These are phyloP conservation scores for Fusarium falciforme DNA, from an alignment of 2,329 filamentous ascomycete genomes.

Conservation along the genomic window DNA sequence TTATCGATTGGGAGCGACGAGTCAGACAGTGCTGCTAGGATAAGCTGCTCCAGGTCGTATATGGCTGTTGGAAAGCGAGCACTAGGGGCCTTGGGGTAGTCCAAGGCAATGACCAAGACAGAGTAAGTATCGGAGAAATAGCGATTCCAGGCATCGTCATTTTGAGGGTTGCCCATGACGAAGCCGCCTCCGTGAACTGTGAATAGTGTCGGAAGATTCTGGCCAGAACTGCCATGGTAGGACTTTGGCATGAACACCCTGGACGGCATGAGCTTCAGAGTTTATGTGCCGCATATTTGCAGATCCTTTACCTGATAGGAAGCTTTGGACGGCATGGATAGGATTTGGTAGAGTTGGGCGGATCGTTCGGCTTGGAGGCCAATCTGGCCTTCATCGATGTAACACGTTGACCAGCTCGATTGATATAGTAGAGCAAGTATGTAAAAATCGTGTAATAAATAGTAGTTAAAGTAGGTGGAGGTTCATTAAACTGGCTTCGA, in stretches of 20 bases:
- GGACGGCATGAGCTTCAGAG: not conserved
- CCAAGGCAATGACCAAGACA: conserved; percentile 10
- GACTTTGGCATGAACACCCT: conserved; percentile 18
- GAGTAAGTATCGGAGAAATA: conserved; percentile 23
- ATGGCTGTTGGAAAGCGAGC: conserved; percentile 4
- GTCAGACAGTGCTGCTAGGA: conserved; percentile 10
- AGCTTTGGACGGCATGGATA: conserved; percentile 19
- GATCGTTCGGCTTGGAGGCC: not conserved
- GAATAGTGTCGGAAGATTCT: not conserved
- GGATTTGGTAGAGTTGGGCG: conserved; percentile 5
- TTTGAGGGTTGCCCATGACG: conserved; percentile 12
- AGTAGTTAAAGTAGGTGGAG: not conserved
- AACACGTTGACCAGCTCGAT: not conserved
- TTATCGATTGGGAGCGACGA: conserved; percentile 7
- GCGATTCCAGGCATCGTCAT: conserved; percentile 18
- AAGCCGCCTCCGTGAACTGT: conserved; percentile 25
- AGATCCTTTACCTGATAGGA: not conserved
- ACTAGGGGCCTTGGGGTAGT: conserved; percentile 19
- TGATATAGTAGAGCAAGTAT: not conserved
- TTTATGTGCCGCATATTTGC: not conserved
- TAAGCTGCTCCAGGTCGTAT: conserved; percentile 24
- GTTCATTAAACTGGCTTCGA: conserved; percentile 1
- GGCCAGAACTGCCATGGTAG: not conserved
- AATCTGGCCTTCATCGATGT: conserved; percentile 1
- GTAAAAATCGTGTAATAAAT: not conserved